phyloP scores from a whole-genome alignment of 768 basidiomycete genomes.

The Mycena olivaceomarginata region DNA sequence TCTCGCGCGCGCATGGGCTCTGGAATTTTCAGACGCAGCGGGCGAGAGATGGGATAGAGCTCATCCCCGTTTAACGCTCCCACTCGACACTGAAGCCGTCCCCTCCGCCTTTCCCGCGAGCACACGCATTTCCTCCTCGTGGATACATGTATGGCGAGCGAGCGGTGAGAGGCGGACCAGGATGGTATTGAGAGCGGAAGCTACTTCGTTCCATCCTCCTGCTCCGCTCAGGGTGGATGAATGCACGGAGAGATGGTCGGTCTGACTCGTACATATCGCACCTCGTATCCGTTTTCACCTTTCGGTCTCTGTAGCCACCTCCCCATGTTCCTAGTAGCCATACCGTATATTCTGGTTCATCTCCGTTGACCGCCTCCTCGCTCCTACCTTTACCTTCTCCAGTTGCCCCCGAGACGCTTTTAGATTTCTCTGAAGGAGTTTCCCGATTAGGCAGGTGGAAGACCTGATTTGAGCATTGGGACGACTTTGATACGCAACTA shows the following conservation, averaged over 20 bases:
- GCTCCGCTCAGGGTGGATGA: neutral
- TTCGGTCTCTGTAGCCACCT: neutral
- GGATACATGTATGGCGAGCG: neutral
- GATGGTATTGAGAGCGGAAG: neutral
- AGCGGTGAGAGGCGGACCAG: neutral
- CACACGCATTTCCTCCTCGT: neutral
- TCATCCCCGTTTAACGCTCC: neutral
- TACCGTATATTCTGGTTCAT: neutral
- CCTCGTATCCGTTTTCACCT: neutral
- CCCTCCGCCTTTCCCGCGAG: neutral
- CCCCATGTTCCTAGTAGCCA: neutral
- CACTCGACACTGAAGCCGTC: neutral
- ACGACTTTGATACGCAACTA: neutral
- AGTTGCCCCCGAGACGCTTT: neutral
- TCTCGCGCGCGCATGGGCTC: too few relatives aligned
- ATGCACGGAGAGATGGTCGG: neutral
- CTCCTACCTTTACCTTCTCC: neutral
- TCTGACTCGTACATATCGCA: neutral
- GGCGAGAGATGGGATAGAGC: neutral
- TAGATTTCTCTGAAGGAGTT: neutral
- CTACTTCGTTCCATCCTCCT: neutral
- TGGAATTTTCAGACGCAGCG: too few relatives aligned
- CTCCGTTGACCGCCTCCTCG: neutral
- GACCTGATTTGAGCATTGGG: neutral
- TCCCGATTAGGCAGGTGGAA: constrained; percentile 1